Evolutionary conservation across 352 stramenopile genomes (phyloP), one percentile per base, ranked within the genome.

Genomic region (Peronospora destructor): DNA sequence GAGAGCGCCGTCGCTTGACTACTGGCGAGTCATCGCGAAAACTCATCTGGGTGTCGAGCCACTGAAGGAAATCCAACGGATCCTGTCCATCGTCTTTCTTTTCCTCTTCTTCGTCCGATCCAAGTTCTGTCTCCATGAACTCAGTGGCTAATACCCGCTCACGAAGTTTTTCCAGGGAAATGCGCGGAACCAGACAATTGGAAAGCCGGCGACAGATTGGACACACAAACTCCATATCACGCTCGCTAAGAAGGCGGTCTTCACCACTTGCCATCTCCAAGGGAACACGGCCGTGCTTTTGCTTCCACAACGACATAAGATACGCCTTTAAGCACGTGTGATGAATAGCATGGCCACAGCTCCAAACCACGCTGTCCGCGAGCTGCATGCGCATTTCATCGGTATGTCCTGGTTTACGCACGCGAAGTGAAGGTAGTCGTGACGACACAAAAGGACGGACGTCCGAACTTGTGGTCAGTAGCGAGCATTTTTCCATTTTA

Each of bases 191-290:
- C 4, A 92, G 47, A 32, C 70, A 87, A 53, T 90, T 92, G 1
- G 76, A 85, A 5, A 92, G 61, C 7, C 82, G 71, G 11, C 82
- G 68, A 37, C 82, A 92, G 12, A 89, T 75, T 2, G 82, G 82
- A 49, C 82, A 92, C 32, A 85, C 53, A 48, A 89, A 92, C 54
- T 92, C 78, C 32, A 71, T 59, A 34, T 88, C 74, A 1, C 73
- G 69, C 46, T 87, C 72, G 53, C 72, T 84, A 4, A 89, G 50
- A 19, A 89, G 50, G 0, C 79, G 73, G 26, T 87, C 78, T 33
- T 89, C 75, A 7, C 65, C 61, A 47, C 65, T 67, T 11, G 65
- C 37, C 14, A 64, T 56, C 13, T 84, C 76, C 7, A 78, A 49
- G 3, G 68, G 56, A 28, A 59, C 65, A 16, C 64, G 68, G n/a